These are phyloP conservation scores for Neonectria faginata DNA, from an alignment of 2,329 filamentous ascomycete genomes.

Conservation along the genomic window DNA sequence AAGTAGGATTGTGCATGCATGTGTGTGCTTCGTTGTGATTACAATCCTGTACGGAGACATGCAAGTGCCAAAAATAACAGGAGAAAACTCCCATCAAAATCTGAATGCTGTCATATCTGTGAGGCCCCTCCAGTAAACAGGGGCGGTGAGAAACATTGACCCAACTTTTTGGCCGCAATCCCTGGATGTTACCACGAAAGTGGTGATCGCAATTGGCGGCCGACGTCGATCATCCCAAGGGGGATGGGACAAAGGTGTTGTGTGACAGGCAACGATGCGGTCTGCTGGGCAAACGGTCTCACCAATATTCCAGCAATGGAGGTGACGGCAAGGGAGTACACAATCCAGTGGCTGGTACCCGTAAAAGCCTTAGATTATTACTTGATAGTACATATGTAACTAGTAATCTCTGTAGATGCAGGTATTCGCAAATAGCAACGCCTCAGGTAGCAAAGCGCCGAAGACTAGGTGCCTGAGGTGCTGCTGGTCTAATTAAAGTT, in stretches of 20 bases:
- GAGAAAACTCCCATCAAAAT: too few species aligned
- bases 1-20: conserved; percentile 4
- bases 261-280: neutral
- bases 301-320: neutral
- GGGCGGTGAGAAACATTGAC: conserved; percentile 10
- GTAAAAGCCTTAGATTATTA: too few species aligned
- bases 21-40: neutral
- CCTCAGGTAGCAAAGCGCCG: too few species aligned
- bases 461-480: too few species aligned
- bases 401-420: neutral
- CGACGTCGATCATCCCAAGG: conserved; percentile 24
- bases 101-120: neutral
- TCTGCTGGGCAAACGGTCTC: neutral
- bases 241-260: neutral
- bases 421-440: too few species aligned
- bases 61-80: neutral
- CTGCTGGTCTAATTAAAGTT: neutral
- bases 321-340: neutral
- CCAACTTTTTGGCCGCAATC: neutral
- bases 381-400: too few species aligned
- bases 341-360: neutral
- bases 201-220: conserved; percentile 22
- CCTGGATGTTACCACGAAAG: neutral
- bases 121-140: neutral
- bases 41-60: neutral